These are phyloP conservation scores for Oryza nivara DNA, from an alignment of 176 grass and related monocot species.

Conservation along the genomic window DNA sequence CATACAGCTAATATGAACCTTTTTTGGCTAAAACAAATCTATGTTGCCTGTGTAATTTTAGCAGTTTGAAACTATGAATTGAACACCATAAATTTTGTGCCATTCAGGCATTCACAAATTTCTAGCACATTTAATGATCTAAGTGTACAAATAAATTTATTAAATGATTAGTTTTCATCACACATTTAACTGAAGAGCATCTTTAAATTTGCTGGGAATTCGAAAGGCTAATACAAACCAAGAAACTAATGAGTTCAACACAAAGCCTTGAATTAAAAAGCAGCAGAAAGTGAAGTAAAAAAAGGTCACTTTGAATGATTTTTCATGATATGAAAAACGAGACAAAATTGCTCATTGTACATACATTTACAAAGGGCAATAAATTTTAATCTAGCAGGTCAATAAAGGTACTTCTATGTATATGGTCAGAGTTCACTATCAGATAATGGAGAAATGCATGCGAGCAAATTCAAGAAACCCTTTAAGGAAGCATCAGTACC, in stretches of 20 bases:
- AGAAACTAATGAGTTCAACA: background rate
- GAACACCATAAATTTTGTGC: slow-evolving; percentile 8
- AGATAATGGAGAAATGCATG: slow-evolving; percentile 11
- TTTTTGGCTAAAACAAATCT: slow-evolving; percentile 3
- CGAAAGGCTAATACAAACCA: slow-evolving; percentile 12
- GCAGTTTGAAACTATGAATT: background rate
- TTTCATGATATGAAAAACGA: background rate
- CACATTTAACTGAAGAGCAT: slow-evolving; percentile 20
- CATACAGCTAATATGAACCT: background rate
- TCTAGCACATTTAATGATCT: background rate
- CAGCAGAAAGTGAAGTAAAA: slow-evolving; percentile 19
- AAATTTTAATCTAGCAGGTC: slow-evolving; percentile 13
- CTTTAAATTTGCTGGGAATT: slow-evolving; percentile 1
- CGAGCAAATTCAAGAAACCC: slow-evolving; percentile 22
- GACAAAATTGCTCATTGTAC: background rate
- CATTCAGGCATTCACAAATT: slow-evolving; percentile 11
- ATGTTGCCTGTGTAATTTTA: background rate
- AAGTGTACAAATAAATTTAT: slow-evolving; percentile 11
- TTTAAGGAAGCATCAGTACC: slow-evolving; percentile 57
- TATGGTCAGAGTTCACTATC: slow-evolving; percentile 12
- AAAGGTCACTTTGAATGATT: slow-evolving; percentile 6
- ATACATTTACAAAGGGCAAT: slow-evolving; percentile 6
- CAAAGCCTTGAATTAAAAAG: slow-evolving; percentile 7
- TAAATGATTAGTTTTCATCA: background rate
- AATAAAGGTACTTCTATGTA: slow-evolving; percentile 20